Evolutionary conservation across 495 filamentous ascomycete genomes (phyloP).

Genomic region (Pyrenopolyporus hunteri): DNA sequence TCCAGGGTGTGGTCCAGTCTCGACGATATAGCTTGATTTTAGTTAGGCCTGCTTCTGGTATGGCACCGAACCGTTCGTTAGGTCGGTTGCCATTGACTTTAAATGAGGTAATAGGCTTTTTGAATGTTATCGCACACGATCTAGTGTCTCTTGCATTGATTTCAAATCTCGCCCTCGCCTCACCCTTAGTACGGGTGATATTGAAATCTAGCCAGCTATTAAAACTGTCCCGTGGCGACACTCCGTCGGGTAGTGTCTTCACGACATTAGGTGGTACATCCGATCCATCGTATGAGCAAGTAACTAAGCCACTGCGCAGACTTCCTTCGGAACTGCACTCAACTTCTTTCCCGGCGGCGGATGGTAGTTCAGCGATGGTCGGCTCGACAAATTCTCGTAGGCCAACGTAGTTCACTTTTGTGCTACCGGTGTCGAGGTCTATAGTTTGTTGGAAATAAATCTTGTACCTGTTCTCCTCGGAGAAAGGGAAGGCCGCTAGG

Average conservation of each 20-base stretch:
- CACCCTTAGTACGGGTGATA: constrained; percentile 52
- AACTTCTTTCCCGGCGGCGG: constrained; percentile 65
- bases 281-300: constrained; percentile 73
- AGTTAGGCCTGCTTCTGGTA: constrained; percentile 51
- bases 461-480: constrained; percentile 76
- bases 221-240: constrained; percentile 54
- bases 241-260: constrained; percentile 45
- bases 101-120: constrained; percentile 66
- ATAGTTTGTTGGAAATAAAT: constrained; percentile 84
- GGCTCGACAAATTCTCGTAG: constrained; percentile 72
- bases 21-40: constrained; percentile 70
- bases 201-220: constrained; percentile 68
- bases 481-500: constrained; percentile 87
- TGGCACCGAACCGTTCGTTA: constrained; percentile 63
- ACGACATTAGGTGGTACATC: constrained; percentile 63
- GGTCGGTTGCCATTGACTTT: constrained; percentile 58
- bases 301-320: constrained; percentile 53
- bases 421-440: constrained; percentile 74
- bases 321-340: constrained; percentile 53
- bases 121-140: constrained; percentile 70
- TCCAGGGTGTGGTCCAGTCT: constrained; percentile 76
- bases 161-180: constrained; percentile 59
- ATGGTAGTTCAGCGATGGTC: constrained; percentile 72
- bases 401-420: constrained; percentile 72
- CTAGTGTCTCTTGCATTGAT: constrained; percentile 71